A percentile compares a stretch with the other conserved stretches of the same genome.
These are phyloP conservation scores for Heracleum sosnowskyi DNA, from an alignment of 129 eudicot genomes.

Conservation along the genomic window DNA sequence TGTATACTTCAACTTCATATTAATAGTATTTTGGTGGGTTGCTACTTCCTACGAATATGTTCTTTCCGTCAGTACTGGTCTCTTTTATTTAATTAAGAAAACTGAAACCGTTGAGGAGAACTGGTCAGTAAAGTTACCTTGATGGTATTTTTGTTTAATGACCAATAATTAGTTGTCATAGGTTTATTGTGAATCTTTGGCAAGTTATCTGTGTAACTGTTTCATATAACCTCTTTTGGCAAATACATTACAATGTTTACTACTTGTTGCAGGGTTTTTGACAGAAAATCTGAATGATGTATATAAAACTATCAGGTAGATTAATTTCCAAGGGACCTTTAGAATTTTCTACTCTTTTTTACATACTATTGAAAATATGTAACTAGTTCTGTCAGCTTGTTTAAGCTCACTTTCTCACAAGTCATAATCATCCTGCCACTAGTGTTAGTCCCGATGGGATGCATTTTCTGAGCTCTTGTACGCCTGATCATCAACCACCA, in stretches of 20 bases:
- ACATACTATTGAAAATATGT: neutral
- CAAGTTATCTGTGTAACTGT: neutral
- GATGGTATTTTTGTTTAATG: neutral
- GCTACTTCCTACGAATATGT: neutral
- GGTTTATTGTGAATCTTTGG: neutral
- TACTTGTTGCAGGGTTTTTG: slow-evolving; percentile 68
- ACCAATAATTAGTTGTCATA: neutral
- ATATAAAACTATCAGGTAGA: slow-evolving; percentile 57
- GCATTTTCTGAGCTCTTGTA: slow-evolving; percentile 59
- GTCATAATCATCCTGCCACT: slow-evolving; percentile 27
- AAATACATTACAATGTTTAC: slow-evolving; percentile 2
- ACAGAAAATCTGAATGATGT: slow-evolving; percentile 55
- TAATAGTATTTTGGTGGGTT: neutral
- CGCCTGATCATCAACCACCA: slow-evolving; percentile 86
- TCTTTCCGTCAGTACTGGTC: neutral
- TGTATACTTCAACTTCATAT: neutral
- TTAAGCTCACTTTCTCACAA: neutral
- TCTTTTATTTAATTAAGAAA: neutral
- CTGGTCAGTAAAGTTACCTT: neutral
- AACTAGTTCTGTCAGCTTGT: slow-evolving; percentile 11
- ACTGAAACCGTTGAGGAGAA: neutral
- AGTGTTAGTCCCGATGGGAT: slow-evolving; percentile 74
- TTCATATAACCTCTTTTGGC: neutral
- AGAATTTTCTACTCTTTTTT: neutral
- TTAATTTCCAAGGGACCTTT: neutral